Evolutionary conservation across 1,284 basidiomycete species (phyloP), one percentile per base, ranked within the genome.

Genomic region (Puccinia novopanici): DNA sequence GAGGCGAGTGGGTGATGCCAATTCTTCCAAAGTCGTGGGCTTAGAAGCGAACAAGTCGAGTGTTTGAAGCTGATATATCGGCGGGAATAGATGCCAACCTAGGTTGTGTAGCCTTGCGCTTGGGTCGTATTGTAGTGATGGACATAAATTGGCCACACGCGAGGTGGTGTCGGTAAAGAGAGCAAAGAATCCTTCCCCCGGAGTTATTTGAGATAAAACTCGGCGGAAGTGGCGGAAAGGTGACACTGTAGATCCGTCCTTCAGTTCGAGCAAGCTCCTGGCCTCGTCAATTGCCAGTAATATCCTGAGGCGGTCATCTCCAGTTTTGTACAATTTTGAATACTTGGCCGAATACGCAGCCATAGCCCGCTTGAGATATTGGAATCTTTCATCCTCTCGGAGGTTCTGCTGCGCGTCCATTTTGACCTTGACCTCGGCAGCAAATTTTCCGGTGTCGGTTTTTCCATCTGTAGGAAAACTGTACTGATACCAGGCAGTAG

Each of bases 171-270:
- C 57, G 57, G 57, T 61, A 30, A 61, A 61, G 57, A 34, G 57
- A 34, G 57, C 57, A 61, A 61, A 61, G 57, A 61, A 61, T 34
- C 57, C 57, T 13, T 37, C n/a, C n/a, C n/a, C n/a, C n/a, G n/a
- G n/a, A n/a, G n/a, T n/a, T n/a, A n/a, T n/a, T n/a, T n/a, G n/a
- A n/a, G n/a, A n/a, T n/a, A n/a, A n/a, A n/a, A n/a, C n/a, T n/a
- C n/a, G n/a, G n/a, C n/a, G n/a, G n/a, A n/a, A n/a, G n/a, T n/a
- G n/a, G n/a, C n/a, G n/a, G n/a, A n/a, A n/a, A n/a, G n/a, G n/a
- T n/a, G n/a, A n/a, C n/a, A n/a, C n/a, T n/a, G n/a, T n/a, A n/a
- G n/a, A n/a, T n/a, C n/a, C n/a, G n/a, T n/a, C n/a, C n/a, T n/a
- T n/a, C n/a, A n/a, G n/a, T n/a, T n/a, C n/a, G n/a, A n/a, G n/a